Evolutionary conservation across 2,329 filamentous ascomycete genomes (phyloP).

Genomic region (Penicillium sp.): DNA sequence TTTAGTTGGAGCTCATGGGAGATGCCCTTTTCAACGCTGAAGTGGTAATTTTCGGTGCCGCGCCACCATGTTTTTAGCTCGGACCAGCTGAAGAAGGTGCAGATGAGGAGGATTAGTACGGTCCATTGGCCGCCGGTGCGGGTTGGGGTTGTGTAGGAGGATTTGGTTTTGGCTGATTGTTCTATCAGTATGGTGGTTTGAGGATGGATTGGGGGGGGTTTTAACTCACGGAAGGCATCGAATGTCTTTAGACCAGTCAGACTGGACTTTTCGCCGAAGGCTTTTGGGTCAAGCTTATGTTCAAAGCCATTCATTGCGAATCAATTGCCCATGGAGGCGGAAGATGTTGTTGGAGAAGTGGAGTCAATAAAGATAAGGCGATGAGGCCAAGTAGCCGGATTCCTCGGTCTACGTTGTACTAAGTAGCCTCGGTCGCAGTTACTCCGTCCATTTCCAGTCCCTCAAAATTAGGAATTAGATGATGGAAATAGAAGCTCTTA

Average conservation of each 20-base stretch:
- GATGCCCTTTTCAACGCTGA: conserved; percentile 89
- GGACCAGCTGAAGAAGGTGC: conserved; percentile 70
- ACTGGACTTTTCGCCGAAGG: conserved; percentile 71
- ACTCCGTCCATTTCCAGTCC: no score
- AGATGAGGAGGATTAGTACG: conserved; percentile 73
- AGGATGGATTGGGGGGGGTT: neutral
- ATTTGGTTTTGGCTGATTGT: conserved; percentile 81
- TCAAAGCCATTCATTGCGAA: conserved; percentile 74
- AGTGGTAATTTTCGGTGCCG: conserved; percentile 82
- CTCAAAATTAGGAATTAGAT: no score
- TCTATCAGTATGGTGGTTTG: neutral
- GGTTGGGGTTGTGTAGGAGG: conserved; percentile 83
- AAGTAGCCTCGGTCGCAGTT: no score
- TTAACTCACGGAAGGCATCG: conserved; percentile 85
- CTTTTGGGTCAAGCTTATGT: conserved; percentile 71
- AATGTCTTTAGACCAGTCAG: conserved; percentile 71
- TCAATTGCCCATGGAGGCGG: conserved; percentile 28
- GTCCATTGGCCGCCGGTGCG: conserved; percentile 93
- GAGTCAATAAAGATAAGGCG: conserved; percentile 27
- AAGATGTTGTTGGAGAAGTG: conserved; percentile 18
- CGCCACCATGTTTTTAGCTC: conserved; percentile 82
- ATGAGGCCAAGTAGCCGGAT: conserved; percentile 32
- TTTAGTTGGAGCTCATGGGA: conserved; percentile 90
- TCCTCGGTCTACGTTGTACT: no score
- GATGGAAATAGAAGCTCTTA: no score